Evolutionary conservation across 257 asterid genomes (phyloP).

Genomic region (Fraxinus excelsior): DNA sequence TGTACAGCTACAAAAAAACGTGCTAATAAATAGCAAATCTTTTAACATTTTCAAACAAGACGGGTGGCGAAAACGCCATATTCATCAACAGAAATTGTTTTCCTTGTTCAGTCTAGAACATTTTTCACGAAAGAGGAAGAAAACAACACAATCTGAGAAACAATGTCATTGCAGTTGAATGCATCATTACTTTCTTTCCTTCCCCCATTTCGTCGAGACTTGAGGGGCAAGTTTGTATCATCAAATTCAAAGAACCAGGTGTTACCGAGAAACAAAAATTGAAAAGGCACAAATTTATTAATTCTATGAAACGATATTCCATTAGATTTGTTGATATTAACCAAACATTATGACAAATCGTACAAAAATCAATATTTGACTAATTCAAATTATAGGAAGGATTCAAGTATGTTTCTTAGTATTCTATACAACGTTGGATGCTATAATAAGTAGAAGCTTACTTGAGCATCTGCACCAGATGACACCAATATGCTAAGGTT

Average conservation of each 20-base stretch:
- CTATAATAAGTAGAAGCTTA: neutral
- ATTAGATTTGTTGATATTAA: neutral
- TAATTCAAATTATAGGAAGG: neutral
- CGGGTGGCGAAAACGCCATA: neutral
- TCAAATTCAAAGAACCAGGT: neutral
- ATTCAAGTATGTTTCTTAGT: neutral
- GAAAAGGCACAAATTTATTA: neutral
- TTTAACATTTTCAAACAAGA: neutral
- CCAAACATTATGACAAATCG: neutral
- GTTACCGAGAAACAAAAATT: neutral
- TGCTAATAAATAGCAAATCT: neutral
- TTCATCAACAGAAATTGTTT: neutral
- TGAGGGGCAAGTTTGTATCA: neutral
- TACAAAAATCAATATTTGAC: neutral
- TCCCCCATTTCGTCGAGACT: neutral
- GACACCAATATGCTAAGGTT: conserved; percentile 55
- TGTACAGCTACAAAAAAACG: conserved; percentile 41
- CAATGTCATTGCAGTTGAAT: neutral
- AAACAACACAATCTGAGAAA: neutral
- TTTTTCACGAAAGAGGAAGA: neutral
- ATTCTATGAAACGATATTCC: neutral
- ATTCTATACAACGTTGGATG: neutral
- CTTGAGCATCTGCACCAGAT: conserved; percentile 81
- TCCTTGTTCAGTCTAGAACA: neutral
- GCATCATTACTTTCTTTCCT: neutral